Evolutionary conservation across 371 early-diverging fungal species (phyloP), one percentile per base, ranked within the genome.

Genomic region (Mucor indicus): DNA sequence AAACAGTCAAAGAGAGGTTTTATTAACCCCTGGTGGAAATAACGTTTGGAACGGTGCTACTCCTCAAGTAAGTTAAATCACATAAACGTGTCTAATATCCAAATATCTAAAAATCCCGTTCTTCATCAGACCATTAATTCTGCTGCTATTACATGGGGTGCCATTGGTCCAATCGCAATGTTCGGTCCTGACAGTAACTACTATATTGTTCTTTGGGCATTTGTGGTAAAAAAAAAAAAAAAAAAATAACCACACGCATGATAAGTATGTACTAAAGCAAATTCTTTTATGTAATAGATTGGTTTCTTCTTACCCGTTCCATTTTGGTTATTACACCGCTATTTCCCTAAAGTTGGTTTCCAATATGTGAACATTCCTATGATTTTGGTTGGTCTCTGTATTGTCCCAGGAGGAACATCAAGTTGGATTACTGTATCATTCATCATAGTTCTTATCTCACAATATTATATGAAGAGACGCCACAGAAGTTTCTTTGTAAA

Each of bases 161-260:
- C 84, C 3, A 75, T 90, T n/a, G 89, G 89, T 8, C 90, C 92
- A 10, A 45, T 64, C 17, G 73, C 67, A 37, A 82, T 86, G 80
- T 86, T 88, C 57, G 79, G 87, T 6, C 65, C 75, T 1, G 68
- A 56, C 2, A 79, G 84, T 4, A 53, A 69, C 15, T 91, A 91
- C 69, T 77, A 79, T 49, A 64, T 78, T 1, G 50, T 77, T 27
- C 57, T 69, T n/a, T 77, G 72, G 74, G 70, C 67, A 4, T 74
- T 77, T 50, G 8, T 77, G 8, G 56, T 51, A 44, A 37, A 33
- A 16, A 12, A 57, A 19, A 60, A 62, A 2, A 43, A 27, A 43
- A n/a, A n/a, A n/a, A n/a, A n/a, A n/a, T n/a, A n/a, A n/a, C n/a
- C n/a, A n/a, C n/a, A n/a, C n/a, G n/a, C n/a, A n/a, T n/a, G n/a